Percentiles rank a stretch among this genome's conserved stretches.
These are phyloP conservation scores for Scortechinia acanthostroma DNA, from an alignment of 2,329 filamentous ascomycete genomes.

Conservation along the genomic window DNA sequence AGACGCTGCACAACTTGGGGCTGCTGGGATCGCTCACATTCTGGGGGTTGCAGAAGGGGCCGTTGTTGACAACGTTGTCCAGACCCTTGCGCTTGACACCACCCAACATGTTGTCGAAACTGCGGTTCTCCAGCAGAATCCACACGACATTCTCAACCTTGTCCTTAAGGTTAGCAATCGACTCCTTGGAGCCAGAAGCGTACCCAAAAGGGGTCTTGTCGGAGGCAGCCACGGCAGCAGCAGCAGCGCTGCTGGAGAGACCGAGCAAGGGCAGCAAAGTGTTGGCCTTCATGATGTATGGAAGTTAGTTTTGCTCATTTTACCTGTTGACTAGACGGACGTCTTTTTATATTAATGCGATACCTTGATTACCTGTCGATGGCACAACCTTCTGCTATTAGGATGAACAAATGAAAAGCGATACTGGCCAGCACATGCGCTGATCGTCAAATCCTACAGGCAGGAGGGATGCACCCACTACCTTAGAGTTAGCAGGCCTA, in stretches of 20 bases:
- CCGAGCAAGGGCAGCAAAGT: neutral
- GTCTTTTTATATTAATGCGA: too few species aligned
- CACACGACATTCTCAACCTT: conserved; percentile 24
- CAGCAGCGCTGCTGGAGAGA: neutral
- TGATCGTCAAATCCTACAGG: too few species aligned
- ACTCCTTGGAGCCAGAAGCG: conserved; percentile 16
- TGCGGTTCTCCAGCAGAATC: conserved; percentile 22
- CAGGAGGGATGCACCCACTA: too few species aligned
- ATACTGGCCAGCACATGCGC: too few species aligned
- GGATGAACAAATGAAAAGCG: too few species aligned
- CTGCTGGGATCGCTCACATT: conserved; percentile 15
- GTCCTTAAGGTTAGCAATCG: conserved; percentile 18
- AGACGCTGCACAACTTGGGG: conserved; percentile 13
- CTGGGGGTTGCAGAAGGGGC: conserved; percentile 20
- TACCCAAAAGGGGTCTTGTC: neutral
- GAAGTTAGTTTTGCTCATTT: too few species aligned
- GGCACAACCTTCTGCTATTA: too few species aligned
- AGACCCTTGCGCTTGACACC: conserved; percentile 16
- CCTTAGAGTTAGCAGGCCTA: too few species aligned
- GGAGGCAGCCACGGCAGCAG: neutral
- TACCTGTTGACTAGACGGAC: too few species aligned
- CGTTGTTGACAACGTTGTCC: conserved; percentile 22
- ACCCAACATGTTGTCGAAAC: conserved; percentile 22
- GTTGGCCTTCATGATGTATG: neutral
- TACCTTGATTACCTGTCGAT: too few species aligned